Conservation (phyloP, 805 yeast genomes). For the Pichia ethanolica region DNA sequence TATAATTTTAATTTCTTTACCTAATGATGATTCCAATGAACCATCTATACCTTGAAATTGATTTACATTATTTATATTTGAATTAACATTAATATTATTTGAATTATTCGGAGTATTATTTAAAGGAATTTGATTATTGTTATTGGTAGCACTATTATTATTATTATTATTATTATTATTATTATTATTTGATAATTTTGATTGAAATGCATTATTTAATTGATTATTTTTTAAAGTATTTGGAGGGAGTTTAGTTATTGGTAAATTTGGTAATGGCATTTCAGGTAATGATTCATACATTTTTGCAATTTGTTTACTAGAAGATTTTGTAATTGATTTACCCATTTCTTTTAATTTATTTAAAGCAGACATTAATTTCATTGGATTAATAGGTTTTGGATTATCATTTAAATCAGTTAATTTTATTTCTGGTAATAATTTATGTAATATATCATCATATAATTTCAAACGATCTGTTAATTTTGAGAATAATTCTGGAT, state of each 20-base stretch:
- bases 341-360: conserved; percentile 21
- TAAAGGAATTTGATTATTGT: neutral
- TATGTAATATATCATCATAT: conserved; percentile 28
- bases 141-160: neutral
- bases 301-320: conserved; percentile 19
- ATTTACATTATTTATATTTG: neutral
- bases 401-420: conserved; percentile 26
- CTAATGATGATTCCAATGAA: conserved; percentile 30
- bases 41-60: conserved; percentile 31
- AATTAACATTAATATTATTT: neutral
- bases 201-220: neutral
- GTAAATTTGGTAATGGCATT: conserved; percentile 24
- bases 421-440: conserved; percentile 27
- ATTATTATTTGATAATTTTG: neutral
- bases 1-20: conserved; percentile 49
- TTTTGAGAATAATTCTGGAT: conserved; percentile 24
- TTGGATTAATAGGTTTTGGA: conserved; percentile 28
- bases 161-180: neutral
- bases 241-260: conserved; percentile 16
- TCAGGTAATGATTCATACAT: conserved; percentile 25
- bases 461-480: conserved; percentile 25
- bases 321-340: conserved; percentile 13
- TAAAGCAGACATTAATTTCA: conserved; percentile 25
- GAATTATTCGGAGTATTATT: neutral
- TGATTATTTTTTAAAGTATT: neutral